Evolutionary conservation across 768 basidiomycete genomes (phyloP), one percentile per base, ranked within the genome.

Genomic region (Russula brevipes): DNA sequence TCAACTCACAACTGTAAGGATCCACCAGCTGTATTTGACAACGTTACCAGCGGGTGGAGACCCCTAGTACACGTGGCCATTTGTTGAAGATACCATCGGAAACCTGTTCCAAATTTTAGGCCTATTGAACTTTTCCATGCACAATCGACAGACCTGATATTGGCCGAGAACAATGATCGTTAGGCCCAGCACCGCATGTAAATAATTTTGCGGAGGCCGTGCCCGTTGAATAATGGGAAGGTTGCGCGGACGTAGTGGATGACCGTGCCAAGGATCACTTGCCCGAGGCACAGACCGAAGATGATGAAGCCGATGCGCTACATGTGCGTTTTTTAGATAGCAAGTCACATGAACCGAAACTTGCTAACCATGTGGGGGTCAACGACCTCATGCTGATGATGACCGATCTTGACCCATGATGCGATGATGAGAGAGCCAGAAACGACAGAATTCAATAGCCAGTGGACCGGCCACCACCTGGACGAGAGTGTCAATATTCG

Each of bases 141-240:
- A 30, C n/a, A n/a, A 45, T 2, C 41, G 19, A 44, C 54, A 42
- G 14, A 65, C 63, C 53, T 67, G 63, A 46, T 66, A 69, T 52
- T 17, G 67, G 66, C 24, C 72, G 24, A 72, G 59, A 5, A 47
- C 68, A 14, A 74, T 62, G 52, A 70, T 73, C 16, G 64, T 62
- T n/a, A 73, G 49, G 4, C 72, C 72, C 19, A 71, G 52, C 12
- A 70, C 39, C 30, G 68, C 71, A 59, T 74, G 73, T 3, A 66
- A 8, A 45, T 70, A 69, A 57, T 72, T 73, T 59, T 73, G 70
- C n/a, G 72, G 19, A 12, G 68, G 72, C 50, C 69, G 59, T 14
- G 41, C 36, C 24, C 38, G 8, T 11, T 12, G 35, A 66, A 16
- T 42, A 57, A 60, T 10, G 41, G 35, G 36, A 61, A 52, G 2